Conservation (phyloP, 441 rosid species). For the Viola pubescens region DNA sequence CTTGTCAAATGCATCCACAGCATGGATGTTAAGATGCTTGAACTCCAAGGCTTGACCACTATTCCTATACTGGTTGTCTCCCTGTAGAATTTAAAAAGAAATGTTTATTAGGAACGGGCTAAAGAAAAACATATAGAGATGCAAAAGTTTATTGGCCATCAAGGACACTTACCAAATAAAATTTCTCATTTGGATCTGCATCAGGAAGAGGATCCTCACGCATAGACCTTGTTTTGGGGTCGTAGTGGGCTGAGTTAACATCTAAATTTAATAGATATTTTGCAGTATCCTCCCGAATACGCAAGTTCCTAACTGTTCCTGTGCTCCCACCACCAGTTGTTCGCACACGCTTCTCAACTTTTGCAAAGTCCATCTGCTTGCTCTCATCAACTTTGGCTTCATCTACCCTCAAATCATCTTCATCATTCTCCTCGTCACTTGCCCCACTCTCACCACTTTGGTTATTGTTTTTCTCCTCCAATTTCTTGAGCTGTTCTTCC, state of each 20-base stretch:
- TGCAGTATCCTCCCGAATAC: conserved; percentile 84
- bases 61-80: conserved; percentile 69
- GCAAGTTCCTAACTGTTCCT: conserved; percentile 85
- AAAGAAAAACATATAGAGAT: not conserved
- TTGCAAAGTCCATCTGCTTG: conserved; percentile 88
- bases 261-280: conserved; percentile 82
- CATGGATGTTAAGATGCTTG: conserved; percentile 70
- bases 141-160: not conserved
- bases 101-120: conserved; percentile 8
- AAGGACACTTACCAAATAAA: conserved; percentile 32
- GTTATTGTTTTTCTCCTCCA: conserved; percentile 61
- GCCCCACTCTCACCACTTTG: conserved; percentile 30
- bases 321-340: conserved; percentile 97
- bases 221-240: conserved; percentile 83
- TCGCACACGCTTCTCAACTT: conserved; percentile 89
- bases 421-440: conserved; percentile 59
- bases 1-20: conserved; percentile 85
- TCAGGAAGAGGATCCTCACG: conserved; percentile 66
- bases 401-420: conserved; percentile 68
- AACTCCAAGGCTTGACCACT: conserved; percentile 87
- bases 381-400: conserved; percentile 96
- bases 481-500: conserved; percentile 59
- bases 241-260: conserved; percentile 69
- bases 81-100: conserved; percentile 30
- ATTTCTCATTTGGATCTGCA: conserved; percentile 60